A percentile compares a stretch with the other conserved stretches of the same genome.
Conservation (phyloP, 2,329 filamentous ascomycete species). For the Boeremia lycopersici region DNA sequence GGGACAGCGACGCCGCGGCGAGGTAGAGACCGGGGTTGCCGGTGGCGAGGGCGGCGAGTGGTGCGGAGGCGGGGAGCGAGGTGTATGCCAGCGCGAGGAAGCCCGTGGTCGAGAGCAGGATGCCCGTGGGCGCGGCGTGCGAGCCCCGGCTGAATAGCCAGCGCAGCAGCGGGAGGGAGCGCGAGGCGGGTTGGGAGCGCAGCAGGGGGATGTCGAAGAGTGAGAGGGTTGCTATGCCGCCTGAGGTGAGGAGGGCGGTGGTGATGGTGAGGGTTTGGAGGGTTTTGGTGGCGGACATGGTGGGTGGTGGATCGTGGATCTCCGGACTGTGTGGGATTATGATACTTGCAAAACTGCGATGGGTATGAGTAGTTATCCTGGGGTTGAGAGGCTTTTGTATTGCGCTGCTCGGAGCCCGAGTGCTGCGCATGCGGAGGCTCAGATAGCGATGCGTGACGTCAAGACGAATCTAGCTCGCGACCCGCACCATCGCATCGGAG, state of each 20-base stretch:
- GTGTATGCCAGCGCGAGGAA: constrained; percentile 37
- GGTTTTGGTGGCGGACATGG: constrained; percentile 18
- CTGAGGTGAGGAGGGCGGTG: constrained; percentile 41
- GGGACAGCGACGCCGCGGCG: constrained; percentile 22
- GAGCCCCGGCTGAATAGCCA: constrained; percentile 49
- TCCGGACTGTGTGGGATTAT: background rate
- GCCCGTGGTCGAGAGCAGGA: constrained; percentile 33
- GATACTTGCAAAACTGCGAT: background rate
- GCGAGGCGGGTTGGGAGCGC: constrained; percentile 45
- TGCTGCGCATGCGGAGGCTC: constrained; percentile 6
- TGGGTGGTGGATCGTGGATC: background rate
- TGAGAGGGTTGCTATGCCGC: constrained; percentile 43
- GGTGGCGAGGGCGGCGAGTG: too few species aligned
- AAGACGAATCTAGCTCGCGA: background rate
- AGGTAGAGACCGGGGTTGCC: too few species aligned
- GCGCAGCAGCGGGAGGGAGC: constrained; percentile 43
- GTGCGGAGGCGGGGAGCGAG: constrained; percentile 9
- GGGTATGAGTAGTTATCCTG: background rate
- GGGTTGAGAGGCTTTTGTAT: constrained; percentile 2
- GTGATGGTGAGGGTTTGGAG: constrained; percentile 38
- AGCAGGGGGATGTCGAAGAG: constrained; percentile 42
- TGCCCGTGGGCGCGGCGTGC: constrained; percentile 42
- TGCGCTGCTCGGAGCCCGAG: constrained; percentile 5
- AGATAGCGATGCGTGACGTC: constrained; percentile 17
- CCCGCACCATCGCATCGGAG: too few species aligned